A percentile compares a stretch with the other conserved stretches of the same genome.
Evolutionary conservation across 2,329 filamentous ascomycete genomes (phyloP).

Genomic region (Xylaria multiplex): DNA sequence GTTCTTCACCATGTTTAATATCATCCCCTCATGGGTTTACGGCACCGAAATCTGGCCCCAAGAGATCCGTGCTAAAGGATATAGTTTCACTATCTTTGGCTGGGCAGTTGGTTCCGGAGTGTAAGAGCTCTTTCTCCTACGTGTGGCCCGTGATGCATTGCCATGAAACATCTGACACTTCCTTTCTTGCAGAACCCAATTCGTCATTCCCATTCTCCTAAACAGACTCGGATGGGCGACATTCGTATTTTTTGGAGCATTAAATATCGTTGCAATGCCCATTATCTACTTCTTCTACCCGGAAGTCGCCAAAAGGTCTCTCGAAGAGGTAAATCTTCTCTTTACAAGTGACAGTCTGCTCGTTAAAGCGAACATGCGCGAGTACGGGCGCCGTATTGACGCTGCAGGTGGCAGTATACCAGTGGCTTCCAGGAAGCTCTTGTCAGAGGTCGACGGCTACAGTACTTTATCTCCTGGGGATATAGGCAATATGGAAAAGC

Average conservation of each 20-base stretch:
- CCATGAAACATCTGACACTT: slow-evolving; percentile 11
- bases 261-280: slow-evolving; percentile 62
- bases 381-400: slow-evolving; percentile 45
- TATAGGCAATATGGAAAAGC: slow-evolving; percentile 13
- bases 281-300: slow-evolving; percentile 56
- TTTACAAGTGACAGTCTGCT: slow-evolving; percentile 51
- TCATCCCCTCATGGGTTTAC: slow-evolving; percentile 50
- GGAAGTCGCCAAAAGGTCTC: slow-evolving; percentile 42
- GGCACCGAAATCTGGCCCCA: slow-evolving; percentile 66
- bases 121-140: slow-evolving; percentile 36
- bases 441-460: slow-evolving; percentile 47
- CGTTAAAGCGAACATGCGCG: slow-evolving; percentile 48
- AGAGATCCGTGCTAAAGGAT: slow-evolving; percentile 66
- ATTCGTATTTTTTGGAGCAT: slow-evolving; percentile 62
- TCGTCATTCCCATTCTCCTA: slow-evolving; percentile 65
- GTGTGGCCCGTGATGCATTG: background rate
- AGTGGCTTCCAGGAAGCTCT: slow-evolving; percentile 45
- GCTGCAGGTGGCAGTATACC: slow-evolving; percentile 47
- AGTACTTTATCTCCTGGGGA: slow-evolving; percentile 8
- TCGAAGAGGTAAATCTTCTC: slow-evolving; percentile 57
- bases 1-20: slow-evolving; percentile 50
- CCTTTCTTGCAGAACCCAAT: slow-evolving; percentile 50
- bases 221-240: slow-evolving; percentile 57
- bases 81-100: slow-evolving; percentile 67
- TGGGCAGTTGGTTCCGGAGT: slow-evolving; percentile 68